Base-by-base conservation (phyloP, 2,329 filamentous ascomycete species). In the Pseudogymnoascus sp. region DNA sequence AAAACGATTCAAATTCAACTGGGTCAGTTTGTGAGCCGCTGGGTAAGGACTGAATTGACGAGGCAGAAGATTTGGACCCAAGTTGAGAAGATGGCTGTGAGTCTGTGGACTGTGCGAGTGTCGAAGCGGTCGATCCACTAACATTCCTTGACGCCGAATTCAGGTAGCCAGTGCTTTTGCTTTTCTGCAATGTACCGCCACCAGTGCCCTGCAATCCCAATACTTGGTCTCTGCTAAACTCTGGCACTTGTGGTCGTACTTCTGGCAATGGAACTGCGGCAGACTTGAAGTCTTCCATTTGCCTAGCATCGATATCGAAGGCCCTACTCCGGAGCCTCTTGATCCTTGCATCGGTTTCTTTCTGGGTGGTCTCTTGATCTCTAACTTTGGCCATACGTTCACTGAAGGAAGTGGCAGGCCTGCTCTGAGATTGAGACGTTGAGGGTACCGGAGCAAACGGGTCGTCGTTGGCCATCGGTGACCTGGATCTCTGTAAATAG, bases 1-100 rank as follows among this genome's bases (percentile, higher is more conserved):
- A 97, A 74, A 93, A 96, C 2, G 90, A 84, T 70, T 99, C 95
- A 70, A 95, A 96, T 53, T 84, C 83, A 1, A 88, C 82, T 1
- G 82, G 75, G 64, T 86, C 83, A 1, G 79, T 76, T 31, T 78
- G 75, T 3, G 75, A 70, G 50, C n/a, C 26, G 23, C 17, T 63
- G 26, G 60, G 63, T 13, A 64, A 64, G 15, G 63, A 60, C 9
- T 37, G 42, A 59, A 29, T 53, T 33, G 62, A 40, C 33, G 60
- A 63, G 56, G 63, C 64, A 11, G 19, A 60, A 29, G 60, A 17
- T 40, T 63, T 15, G 56, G 42, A 60, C 31, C 61, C 66, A 62
- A 60, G 46, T 13, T 62, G 29, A 7, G 62, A 62, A 7, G 60
- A 70, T 26, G 63, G 62, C 23, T n/a, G 50, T 6, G 53, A 61